A percentile compares a stretch with the other conserved stretches of the same genome.
phyloP scores from a whole-genome alignment of 352 stramenopile species.

The Plasmopara muralis region DNA sequence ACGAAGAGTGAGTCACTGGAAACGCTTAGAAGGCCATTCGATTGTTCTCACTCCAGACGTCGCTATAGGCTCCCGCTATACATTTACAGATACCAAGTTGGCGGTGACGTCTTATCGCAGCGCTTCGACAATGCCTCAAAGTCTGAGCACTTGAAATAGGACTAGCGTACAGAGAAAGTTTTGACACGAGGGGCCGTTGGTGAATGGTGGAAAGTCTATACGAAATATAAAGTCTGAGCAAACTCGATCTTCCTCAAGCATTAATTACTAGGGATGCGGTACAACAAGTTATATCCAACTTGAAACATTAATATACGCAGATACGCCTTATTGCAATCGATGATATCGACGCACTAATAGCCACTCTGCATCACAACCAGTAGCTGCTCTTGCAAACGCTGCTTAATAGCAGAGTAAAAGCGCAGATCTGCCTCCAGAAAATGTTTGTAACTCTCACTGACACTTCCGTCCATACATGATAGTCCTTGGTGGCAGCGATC shows the following conservation, averaged over 20 bases:
- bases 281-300: conserved; percentile 1
- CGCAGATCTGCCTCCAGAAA: conserved; percentile 54
- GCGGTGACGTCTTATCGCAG: conserved; percentile 13
- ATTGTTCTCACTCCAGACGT: conserved; percentile 16
- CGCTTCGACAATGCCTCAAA: conserved; percentile 6
- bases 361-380: conserved; percentile 63
- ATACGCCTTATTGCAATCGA: conserved; percentile 5
- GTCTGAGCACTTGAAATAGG: conserved; percentile 18
- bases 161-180: neutral
- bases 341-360: conserved; percentile 26
- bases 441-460: conserved; percentile 51
- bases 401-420: conserved; percentile 72
- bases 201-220: no score
- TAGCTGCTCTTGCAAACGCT: conserved; percentile 62
- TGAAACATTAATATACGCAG: conserved; percentile 8
- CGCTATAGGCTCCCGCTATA: neutral
- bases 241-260: neutral
- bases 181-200: neutral
- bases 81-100: neutral
- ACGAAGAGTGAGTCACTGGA: conserved; percentile 19
- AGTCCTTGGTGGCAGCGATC: conserved; percentile 52
- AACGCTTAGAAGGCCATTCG: conserved; percentile 1
- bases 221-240: neutral
- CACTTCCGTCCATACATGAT: conserved; percentile 33
- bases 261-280: neutral